These are phyloP conservation scores for Cladosporium austrohemisphaericum DNA, from an alignment of 2,329 filamentous ascomycete species.

Conservation along the genomic window DNA sequence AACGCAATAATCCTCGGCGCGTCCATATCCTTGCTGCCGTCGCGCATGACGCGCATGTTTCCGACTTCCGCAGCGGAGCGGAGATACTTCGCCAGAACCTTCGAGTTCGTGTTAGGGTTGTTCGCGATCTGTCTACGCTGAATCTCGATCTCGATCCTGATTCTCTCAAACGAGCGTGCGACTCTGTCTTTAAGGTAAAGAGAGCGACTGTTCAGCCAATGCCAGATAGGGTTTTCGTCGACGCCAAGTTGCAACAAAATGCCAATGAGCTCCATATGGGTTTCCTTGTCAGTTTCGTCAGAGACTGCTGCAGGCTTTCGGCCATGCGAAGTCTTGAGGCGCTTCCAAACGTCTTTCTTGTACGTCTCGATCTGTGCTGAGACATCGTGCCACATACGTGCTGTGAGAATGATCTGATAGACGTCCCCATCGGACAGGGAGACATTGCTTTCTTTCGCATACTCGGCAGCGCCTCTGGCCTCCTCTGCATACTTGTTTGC, in stretches of 20 bases:
- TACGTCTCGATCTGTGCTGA: conserved; percentile 81
- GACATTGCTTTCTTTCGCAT: conserved; percentile 46
- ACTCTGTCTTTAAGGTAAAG: conserved; percentile 88
- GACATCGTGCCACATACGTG: conserved; percentile 92
- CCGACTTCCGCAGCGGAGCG: conserved; percentile 55
- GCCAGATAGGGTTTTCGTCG: conserved; percentile 92
- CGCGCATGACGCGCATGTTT: conserved; percentile 23
- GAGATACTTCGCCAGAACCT: conserved; percentile 70
- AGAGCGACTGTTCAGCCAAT: conserved; percentile 87
- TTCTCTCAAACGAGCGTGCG: conserved; percentile 73
- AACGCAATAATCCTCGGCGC: conserved; percentile 77
- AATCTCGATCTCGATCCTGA: conserved; percentile 88
- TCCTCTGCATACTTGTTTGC: conserved; percentile 81
- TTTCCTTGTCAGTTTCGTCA: conserved; percentile 55
- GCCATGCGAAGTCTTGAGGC: conserved; percentile 46
- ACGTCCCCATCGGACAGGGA: conserved; percentile 73
- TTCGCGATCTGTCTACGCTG: conserved; percentile 75
- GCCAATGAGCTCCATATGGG: conserved; percentile 88
- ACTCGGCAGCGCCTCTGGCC: conserved; percentile 64
- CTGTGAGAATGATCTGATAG: conserved; percentile 81
- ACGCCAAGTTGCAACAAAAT: conserved; percentile 90
- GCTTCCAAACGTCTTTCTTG: conserved; percentile 86
- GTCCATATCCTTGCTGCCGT: conserved; percentile 62
- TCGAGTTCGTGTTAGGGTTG: conserved; percentile 65
- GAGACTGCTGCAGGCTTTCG: conserved; percentile 24